Base-by-base conservation (phyloP, 176 grass and related monocot species). In the Panicum miliaceum region DNA sequence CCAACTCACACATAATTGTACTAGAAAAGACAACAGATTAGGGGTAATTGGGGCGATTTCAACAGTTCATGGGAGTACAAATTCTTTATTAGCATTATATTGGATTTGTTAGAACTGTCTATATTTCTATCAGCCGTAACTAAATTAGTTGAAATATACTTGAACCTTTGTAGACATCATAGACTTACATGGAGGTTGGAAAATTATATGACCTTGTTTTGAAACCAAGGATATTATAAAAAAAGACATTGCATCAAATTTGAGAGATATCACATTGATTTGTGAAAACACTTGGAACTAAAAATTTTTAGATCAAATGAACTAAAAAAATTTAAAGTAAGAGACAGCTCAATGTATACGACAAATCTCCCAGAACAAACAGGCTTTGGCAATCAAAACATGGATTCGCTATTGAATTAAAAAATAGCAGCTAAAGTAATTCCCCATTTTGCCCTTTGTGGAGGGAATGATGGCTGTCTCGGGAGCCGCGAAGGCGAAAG, bases 381-480 rank as follows among this genome's bases (percentile, higher is more conserved):
- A 1, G 68, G 46, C 2, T 46, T 15, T 2, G 12, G 3, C 22
- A 40, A 60, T 32, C 8, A 4, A 26, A 78, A 20, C 14, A 78
- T 27, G 58, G 58, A 64, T 78, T 64, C 47, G 41, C 5, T 48
- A 75, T 66, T 1, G 27, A 57, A 75, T 51, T 48, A 6, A 3
- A 8, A 37, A 65, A 79, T 14, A 47, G 77, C 29, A 38, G 19
- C 27, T 23, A 40, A 29, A 13, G 20, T 5, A 46, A 38, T 67
- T 90, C 54, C 71, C 84, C 58, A 71, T 78, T 92, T 86, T 89
- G 73, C 86, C 88, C 88, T 76, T 53, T 35, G 79, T 82, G 89
- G 72, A 93, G 36, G 81, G 79, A 90, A 90, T 90, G 90, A 90
- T 90, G 86, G 56, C 26, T 60, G 85, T 74, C 88, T 93, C 72